phyloP scores from a whole-genome alignment of 1,284 basidiomycete genomes.

The Golubevia sp. region DNA sequence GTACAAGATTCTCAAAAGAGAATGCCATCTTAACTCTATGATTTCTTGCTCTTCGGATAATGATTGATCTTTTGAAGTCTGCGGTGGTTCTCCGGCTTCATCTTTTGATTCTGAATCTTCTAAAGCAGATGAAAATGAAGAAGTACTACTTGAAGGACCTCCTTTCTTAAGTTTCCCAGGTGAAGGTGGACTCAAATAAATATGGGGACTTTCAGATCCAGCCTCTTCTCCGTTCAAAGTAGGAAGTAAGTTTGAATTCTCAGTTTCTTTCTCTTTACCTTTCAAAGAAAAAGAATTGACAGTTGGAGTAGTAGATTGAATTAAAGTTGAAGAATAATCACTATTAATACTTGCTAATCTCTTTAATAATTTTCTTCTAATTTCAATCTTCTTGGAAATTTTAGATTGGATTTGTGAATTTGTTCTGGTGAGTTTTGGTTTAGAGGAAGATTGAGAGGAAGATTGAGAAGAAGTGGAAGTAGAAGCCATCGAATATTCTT shows the following conservation, averaged over 20 bases:
- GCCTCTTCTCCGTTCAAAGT: not conserved
- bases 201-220: not conserved
- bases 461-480: not conserved
- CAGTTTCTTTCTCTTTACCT: not conserved
- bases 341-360: not conserved
- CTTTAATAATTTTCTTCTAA: not conserved
- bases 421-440: no score
- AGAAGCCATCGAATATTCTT: not conserved
- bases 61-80: not conserved
- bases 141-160: not conserved
- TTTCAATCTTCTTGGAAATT: no score
- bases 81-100: not conserved
- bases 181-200: not conserved
- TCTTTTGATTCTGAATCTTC: no score
- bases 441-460: no score
- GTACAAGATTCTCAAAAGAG: conserved; percentile 51
- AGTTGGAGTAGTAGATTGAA: not conserved
- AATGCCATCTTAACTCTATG: conserved; percentile 49
- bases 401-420: no score
- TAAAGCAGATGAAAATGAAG: not conserved
- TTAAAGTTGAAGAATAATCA: not conserved
- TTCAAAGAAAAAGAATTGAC: not conserved
- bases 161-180: not conserved
- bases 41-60: no score
- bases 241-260: not conserved